Base-by-base conservation (phyloP, 176 grass and related monocot genomes). In the Oryza meyeriana region DNA sequence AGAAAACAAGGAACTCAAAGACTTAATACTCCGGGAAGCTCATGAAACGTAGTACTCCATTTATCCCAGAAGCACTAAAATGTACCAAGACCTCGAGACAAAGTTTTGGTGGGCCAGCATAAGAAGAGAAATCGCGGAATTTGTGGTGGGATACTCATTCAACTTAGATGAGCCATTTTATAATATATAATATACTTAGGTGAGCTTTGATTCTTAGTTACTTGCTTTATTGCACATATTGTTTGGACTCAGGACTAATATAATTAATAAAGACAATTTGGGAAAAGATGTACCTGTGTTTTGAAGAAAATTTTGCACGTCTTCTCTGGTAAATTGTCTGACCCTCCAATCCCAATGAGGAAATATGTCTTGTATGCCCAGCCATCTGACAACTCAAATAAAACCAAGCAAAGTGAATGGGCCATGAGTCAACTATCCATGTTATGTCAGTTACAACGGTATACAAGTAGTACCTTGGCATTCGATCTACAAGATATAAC, bases 241-340 rank as follows among this genome's bases (percentile, higher is more conserved):
- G 41, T 73, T 77, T 78, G 10, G 35, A 59, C 22, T 11, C 25
- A 59, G n/a, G 22, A 10, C 55, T 59, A 59, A 59, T 25, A n/a
- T 72, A 77, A 27, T 35, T 33, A 76, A 28, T 74, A 50, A 65
- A 62, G 27, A 67, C 61, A 61, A 61, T 34, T 45, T 35, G 55
- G 47, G 30, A 79, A 38, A 81, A 50, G 18, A 8, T 65, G 26
- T 93, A 95, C 96, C 89, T 88, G 62, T 85, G 69, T 29, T 88
- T 88, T 22, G 83, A 92, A 52, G 85, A 80, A 86, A 85, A 66
- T 78, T 92, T 95, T 38, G 78, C 80, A 47, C 87, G 83, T 68
- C 91, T 92, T 84, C 88, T 91, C 63, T 90, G 93, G 48, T 99
- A 88, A 83, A 99, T 91, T 79, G 90, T 77, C 79, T 81, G 87